Evolutionary conservation across 2,329 filamentous ascomycete genomes (phyloP).

Genomic region (Ascochyta rabiei): DNA sequence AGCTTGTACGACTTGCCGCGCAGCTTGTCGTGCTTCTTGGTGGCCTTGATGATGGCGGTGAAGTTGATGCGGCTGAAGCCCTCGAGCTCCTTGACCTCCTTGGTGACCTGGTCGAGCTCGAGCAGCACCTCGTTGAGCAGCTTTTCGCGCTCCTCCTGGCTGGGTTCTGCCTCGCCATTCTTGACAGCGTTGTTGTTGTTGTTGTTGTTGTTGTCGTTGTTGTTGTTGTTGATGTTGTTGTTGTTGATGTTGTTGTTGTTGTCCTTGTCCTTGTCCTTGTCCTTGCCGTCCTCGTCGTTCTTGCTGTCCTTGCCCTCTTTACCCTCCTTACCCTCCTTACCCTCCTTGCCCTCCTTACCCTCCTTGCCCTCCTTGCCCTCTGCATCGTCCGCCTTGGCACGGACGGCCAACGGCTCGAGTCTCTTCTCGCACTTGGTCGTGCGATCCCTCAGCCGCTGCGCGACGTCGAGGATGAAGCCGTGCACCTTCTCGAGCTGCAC

Average conservation of each 20-base stretch:
- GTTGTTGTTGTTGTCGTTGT: too few species aligned
- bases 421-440: conserved; percentile 72
- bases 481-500: conserved; percentile 95
- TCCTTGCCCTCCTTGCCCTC: conserved; percentile 25
- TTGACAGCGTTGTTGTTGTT: too few species aligned
- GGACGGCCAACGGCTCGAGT: conserved; percentile 63
- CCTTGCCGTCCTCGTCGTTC: conserved; percentile 19
- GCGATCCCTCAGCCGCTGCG: conserved; percentile 80
- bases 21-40: conserved; percentile 98
- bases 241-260: too few species aligned
- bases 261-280: conserved; percentile 34
- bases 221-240: too few species aligned
- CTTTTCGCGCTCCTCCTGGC: conserved; percentile 52
- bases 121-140: conserved; percentile 73
- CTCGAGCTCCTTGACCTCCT: conserved; percentile 90
- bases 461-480: conserved; percentile 82
- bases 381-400: conserved; percentile 33
- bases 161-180: conserved; percentile 17
- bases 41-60: conserved; percentile 95
- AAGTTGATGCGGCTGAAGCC: conserved; percentile 97
- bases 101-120: conserved; percentile 86
- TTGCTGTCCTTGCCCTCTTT: conserved; percentile 5
- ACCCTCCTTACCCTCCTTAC: neutral
- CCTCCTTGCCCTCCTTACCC: conserved; percentile 5
- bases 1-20: conserved; percentile 85